Percentiles rank a stretch among this genome's conserved stretches.
Conservation (phyloP, 148 eudicot species). For the Suaeda aralocaspica region DNA sequence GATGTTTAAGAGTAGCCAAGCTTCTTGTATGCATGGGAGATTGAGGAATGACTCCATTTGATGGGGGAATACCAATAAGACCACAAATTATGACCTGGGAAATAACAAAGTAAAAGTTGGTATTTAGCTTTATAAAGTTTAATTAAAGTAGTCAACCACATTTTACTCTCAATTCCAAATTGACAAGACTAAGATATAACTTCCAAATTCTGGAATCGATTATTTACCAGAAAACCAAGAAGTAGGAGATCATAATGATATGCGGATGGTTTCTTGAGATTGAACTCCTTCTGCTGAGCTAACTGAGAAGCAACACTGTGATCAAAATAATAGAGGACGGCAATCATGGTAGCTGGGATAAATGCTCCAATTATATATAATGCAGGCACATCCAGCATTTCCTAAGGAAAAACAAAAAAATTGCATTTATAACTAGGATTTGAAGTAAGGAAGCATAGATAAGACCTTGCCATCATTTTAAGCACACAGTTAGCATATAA, state of each 20-base stretch:
- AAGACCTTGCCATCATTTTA: not conserved
- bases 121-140: not conserved
- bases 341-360: conserved; percentile 98
- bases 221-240: conserved; percentile 76
- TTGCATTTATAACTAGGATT: conserved; percentile 1
- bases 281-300: conserved; percentile 92
- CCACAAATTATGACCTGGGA: conserved; percentile 80
- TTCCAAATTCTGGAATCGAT: not conserved
- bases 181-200: not conserved
- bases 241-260: conserved; percentile 97
- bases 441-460: conserved; percentile 1
- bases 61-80: conserved; percentile 90
- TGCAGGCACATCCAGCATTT: conserved; percentile 86
- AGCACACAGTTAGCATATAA: not conserved
- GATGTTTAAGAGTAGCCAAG: conserved; percentile 95
- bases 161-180: not conserved
- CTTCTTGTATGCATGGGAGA: conserved; percentile 99
- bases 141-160: not conserved
- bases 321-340: conserved; percentile 97
- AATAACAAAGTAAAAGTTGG: not conserved
- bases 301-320: conserved; percentile 99
- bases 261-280: conserved; percentile 89
- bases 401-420: conserved; percentile 36
- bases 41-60: conserved; percentile 99
- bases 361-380: conserved; percentile 86